These are phyloP conservation scores for Penicillium herquei DNA, from an alignment of 495 filamentous ascomycete genomes.

Conservation along the genomic window DNA sequence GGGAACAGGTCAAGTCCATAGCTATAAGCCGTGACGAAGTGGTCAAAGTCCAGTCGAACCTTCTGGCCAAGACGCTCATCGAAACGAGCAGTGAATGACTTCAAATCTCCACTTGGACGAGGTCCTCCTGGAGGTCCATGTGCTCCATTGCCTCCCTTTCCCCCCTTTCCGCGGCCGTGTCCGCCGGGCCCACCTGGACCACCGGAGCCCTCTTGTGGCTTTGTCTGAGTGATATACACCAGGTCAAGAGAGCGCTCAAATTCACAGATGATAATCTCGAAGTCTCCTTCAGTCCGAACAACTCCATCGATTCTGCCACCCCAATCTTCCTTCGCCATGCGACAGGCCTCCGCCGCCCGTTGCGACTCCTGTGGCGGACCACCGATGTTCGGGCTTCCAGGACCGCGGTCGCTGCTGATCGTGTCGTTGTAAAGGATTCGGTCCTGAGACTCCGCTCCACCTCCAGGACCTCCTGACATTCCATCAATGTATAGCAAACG, in stretches of 20 bases:
- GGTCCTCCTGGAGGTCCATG: background rate
- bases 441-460: slow-evolving; percentile 61
- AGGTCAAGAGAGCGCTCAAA: slow-evolving; percentile 48
- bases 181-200: slow-evolving; percentile 2
- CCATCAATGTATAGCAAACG: slow-evolving; percentile 62
- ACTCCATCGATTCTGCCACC: slow-evolving; percentile 55
- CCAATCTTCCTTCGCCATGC: slow-evolving; percentile 46
- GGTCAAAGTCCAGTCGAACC: slow-evolving; percentile 56
- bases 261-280: slow-evolving; percentile 66
- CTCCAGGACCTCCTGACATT: slow-evolving; percentile 53
- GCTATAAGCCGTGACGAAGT: slow-evolving; percentile 58
- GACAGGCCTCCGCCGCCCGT: slow-evolving; percentile 51
- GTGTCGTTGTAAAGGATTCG: slow-evolving; percentile 42
- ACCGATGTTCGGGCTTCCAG: slow-evolving; percentile 1
- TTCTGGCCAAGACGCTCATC: slow-evolving; percentile 53
- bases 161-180: background rate
- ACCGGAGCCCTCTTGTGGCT: slow-evolving; percentile 12
- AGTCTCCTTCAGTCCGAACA: slow-evolving; percentile 67
- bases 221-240: slow-evolving; percentile 29
- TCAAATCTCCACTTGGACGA: background rate
- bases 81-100: slow-evolving; percentile 53
- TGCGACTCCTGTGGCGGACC: slow-evolving; percentile 32
- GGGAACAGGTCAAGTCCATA: slow-evolving; percentile 53
- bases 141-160: background rate
- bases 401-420: slow-evolving; percentile 1